Percentiles rank a stretch among this genome's conserved stretches.
phyloP scores from a whole-genome alignment of 805 yeast genomes.

The Lipomyces chichibuensis region DNA sequence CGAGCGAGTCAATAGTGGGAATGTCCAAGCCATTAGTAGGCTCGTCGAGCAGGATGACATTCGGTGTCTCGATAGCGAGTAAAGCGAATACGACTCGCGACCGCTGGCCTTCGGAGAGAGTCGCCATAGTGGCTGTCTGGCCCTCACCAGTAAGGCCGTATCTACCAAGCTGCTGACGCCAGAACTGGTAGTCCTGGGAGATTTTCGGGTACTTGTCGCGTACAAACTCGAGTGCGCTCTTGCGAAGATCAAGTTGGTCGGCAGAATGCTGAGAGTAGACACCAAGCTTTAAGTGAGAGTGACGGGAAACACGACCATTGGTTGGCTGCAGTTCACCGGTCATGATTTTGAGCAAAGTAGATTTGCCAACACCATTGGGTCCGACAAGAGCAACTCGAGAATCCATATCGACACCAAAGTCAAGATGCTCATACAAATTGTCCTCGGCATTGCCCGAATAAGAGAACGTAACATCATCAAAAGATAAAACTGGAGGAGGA shows the following conservation, averaged over 20 bases:
- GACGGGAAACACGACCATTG: constrained; percentile 93
- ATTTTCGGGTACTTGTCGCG: constrained; percentile 87
- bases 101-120: constrained; percentile 98
- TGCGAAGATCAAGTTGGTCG: constrained; percentile 94
- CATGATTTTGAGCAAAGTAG: constrained; percentile 93
- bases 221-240: constrained; percentile 93
- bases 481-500: constrained; percentile 98
- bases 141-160: constrained; percentile 98
- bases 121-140: constrained; percentile 98
- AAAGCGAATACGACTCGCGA: constrained; percentile 98
- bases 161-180: constrained; percentile 95
- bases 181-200: constrained; percentile 97
- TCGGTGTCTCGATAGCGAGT: constrained; percentile 92
- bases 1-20: constrained; percentile 96
- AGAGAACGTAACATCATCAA: constrained; percentile 91
- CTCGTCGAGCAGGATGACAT: constrained; percentile 93
- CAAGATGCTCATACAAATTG: constrained; percentile 84
- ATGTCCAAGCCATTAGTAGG: constrained; percentile 99
- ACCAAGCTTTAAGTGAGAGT: constrained; percentile 96
- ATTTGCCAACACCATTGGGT: constrained; percentile 99
- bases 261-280: constrained; percentile 99
- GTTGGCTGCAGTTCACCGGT: constrained; percentile 92
- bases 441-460: constrained; percentile 75
- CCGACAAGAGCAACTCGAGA: constrained; percentile 97
- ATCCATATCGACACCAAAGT: constrained; percentile 99